Percentiles rank a stretch among this genome's conserved stretches.
Evolutionary conservation across 225 moss, liverwort and hornwort species (phyloP).

Genomic region (Polytrichum commune): DNA sequence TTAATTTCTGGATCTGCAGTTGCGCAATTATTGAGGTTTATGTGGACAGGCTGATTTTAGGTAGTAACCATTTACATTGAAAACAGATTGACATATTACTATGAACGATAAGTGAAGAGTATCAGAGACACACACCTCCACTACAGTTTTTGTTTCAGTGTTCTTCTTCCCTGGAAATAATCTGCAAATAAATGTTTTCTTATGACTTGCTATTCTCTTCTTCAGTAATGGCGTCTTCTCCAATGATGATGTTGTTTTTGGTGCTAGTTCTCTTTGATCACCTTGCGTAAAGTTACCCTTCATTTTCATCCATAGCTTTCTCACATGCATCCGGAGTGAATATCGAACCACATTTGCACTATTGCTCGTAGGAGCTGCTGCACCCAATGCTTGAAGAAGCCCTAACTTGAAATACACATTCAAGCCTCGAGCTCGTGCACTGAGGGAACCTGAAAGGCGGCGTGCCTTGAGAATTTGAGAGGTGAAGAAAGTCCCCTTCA

Average conservation of each 20-base stretch:
- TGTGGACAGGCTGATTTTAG: too few species aligned
- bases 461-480: conserved; percentile 21
- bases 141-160: conserved; percentile 5
- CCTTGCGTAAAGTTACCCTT: conserved; percentile 29
- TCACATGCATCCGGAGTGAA: conserved; percentile 24
- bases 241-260: too few species aligned
- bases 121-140: conserved; percentile 20
- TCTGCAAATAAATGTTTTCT: conserved; percentile 16
- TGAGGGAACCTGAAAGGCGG: conserved; percentile 28
- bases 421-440: conserved; percentile 21
- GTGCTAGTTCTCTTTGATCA: not conserved
- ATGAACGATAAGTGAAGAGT: too few species aligned
- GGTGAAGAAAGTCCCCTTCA: conserved; percentile 19
- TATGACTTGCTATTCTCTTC: conserved; percentile 16
- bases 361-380: conserved; percentile 2
- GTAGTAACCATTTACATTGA: too few species aligned
- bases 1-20: too few species aligned
- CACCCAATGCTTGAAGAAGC: conserved; percentile 24
- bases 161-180: conserved; percentile 16
- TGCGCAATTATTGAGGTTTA: too few species aligned
- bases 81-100: not conserved
- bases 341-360: conserved; percentile 12
- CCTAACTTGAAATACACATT: conserved; percentile 21
- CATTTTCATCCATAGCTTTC: conserved; percentile 38
- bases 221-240: not conserved